These are phyloP conservation scores for Plantago lanceolata DNA, from an alignment of 305 asterid species.

Conservation along the genomic window DNA sequence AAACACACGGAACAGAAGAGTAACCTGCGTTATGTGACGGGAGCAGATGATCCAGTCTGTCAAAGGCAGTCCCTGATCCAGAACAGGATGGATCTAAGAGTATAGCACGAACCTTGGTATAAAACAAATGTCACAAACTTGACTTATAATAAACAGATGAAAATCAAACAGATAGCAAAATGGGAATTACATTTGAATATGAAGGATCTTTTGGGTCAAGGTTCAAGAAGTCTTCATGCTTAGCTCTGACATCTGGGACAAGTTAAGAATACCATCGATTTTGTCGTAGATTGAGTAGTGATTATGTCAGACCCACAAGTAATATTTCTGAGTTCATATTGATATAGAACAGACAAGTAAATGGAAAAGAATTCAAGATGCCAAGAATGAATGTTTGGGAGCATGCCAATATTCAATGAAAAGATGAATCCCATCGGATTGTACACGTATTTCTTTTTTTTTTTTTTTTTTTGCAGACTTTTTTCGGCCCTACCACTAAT, in stretches of 20 bases:
- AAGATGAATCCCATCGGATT: too few relatives aligned
- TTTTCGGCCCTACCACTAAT: too few relatives aligned
- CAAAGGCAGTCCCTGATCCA: slow-evolving; percentile 89
- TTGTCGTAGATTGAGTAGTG: not conserved
- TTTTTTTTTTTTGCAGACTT: too few relatives aligned
- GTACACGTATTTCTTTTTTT: too few relatives aligned
- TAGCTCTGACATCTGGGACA: slow-evolving; percentile 57
- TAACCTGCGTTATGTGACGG: slow-evolving; percentile 77
- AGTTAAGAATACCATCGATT: slow-evolving; percentile 47
- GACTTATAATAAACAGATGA: not conserved
- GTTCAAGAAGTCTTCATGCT: slow-evolving; percentile 72
- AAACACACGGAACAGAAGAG: not conserved
- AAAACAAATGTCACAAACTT: not conserved
- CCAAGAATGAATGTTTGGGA: slow-evolving; percentile 10
- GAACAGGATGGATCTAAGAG: slow-evolving; percentile 95
- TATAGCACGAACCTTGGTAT: slow-evolving; percentile 62
- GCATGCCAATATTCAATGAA: not conserved
- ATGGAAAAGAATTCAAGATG: not conserved
- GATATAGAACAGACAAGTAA: not conserved
- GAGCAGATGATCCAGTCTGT: slow-evolving; percentile 84
- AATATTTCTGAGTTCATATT: not conserved
- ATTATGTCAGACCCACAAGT: not conserved
- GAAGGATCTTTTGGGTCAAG: slow-evolving; percentile 57
- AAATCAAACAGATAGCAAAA: not conserved
- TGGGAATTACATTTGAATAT: slow-evolving; percentile 54